A percentile compares a stretch with the other conserved stretches of the same genome.
These are phyloP conservation scores for Malus fusca DNA, from an alignment of 306 rosid species.

Conservation along the genomic window DNA sequence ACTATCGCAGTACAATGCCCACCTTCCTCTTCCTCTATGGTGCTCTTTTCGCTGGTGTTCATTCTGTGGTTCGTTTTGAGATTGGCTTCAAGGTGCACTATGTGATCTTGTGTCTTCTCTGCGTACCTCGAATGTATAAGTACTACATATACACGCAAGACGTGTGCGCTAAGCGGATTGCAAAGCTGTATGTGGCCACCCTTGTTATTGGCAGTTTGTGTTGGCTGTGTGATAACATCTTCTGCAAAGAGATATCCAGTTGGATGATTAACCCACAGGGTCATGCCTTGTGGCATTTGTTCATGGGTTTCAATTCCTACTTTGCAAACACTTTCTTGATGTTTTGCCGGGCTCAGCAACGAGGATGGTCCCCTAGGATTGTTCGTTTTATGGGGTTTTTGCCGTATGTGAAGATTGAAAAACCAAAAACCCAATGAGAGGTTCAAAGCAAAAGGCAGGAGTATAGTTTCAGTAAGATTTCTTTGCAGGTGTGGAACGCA, in stretches of 20 bases:
- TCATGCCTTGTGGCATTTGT: slow-evolving; percentile 82
- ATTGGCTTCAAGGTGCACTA: slow-evolving; percentile 73
- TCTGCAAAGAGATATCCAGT: slow-evolving; percentile 57
- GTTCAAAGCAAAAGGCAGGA: slow-evolving; percentile 4
- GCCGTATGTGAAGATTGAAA: slow-evolving; percentile 72
- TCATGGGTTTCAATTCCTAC: slow-evolving; percentile 68
- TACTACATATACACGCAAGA: slow-evolving; percentile 61
- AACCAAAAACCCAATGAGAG: slow-evolving; percentile 60
- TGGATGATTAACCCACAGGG: slow-evolving; percentile 71
- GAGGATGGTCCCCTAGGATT: slow-evolving; percentile 60
- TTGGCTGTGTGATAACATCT: slow-evolving; percentile 56
- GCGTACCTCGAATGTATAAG: slow-evolving; percentile 91
- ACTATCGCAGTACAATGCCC: slow-evolving; percentile 80
- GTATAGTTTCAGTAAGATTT: slow-evolving; percentile 22
- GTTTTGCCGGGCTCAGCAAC: slow-evolving; percentile 89
- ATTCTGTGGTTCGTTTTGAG: slow-evolving; percentile 46
- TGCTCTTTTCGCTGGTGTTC: slow-evolving; percentile 45
- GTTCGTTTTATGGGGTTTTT: slow-evolving; percentile 50
- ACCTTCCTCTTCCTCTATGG: slow-evolving; percentile 76
- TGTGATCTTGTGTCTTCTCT: slow-evolving; percentile 54
- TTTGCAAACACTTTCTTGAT: slow-evolving; percentile 80
- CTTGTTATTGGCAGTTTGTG: slow-evolving; percentile 53
- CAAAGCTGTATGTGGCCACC: slow-evolving; percentile 49
- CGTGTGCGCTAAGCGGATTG: slow-evolving; percentile 48
- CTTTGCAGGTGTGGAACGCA: slow-evolving; percentile 16